phyloP scores from a whole-genome alignment of 768 basidiomycete species.

The Rubroboletus satanas region DNA sequence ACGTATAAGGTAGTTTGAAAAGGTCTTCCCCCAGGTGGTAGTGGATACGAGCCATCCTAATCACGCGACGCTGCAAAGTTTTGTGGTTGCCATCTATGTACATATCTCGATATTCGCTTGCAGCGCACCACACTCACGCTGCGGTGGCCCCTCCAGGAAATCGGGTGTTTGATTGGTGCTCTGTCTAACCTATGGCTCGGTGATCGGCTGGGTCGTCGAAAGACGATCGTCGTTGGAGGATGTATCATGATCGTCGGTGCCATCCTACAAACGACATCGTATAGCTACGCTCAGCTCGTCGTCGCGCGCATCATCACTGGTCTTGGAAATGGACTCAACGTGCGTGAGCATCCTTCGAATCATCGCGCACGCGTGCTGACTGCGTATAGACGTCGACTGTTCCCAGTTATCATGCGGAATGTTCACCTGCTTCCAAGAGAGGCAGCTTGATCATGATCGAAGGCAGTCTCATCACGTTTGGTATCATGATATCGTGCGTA shows the following conservation, averaged over 20 bases:
- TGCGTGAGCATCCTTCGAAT: slow-evolving; percentile 19
- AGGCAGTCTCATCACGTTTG: slow-evolving; percentile 60
- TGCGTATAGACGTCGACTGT: slow-evolving; percentile 56
- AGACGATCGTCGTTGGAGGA: slow-evolving; percentile 55
- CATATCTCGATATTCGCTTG: slow-evolving; percentile 7
- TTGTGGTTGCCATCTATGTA: slow-evolving; percentile 58
- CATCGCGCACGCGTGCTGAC: neutral
- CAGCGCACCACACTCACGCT: neutral
- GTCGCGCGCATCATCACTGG: slow-evolving; percentile 60
- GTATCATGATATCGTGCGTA: slow-evolving; percentile 59
- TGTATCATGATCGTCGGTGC: slow-evolving; percentile 61
- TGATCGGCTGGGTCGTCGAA: slow-evolving; percentile 55
- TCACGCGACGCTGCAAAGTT: slow-evolving; percentile 56
- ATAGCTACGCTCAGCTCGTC: slow-evolving; percentile 56
- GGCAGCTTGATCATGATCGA: slow-evolving; percentile 65
- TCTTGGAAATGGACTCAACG: slow-evolving; percentile 62
- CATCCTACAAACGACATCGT: slow-evolving; percentile 55
- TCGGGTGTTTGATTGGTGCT: slow-evolving; percentile 62
- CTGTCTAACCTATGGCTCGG: slow-evolving; percentile 59
- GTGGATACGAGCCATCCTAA: slow-evolving; percentile 35
- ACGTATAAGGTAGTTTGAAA: slow-evolving; percentile 45
- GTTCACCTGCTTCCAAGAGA: slow-evolving; percentile 54
- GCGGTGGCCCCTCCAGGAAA: slow-evolving; percentile 39
- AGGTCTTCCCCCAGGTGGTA: slow-evolving; percentile 52
- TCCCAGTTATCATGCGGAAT: slow-evolving; percentile 63